Percentiles rank a stretch among this genome's conserved stretches.
These are phyloP conservation scores for Rhizopus arrhizus DNA, from an alignment of 371 early-diverging fungal genomes.

Conservation along the genomic window DNA sequence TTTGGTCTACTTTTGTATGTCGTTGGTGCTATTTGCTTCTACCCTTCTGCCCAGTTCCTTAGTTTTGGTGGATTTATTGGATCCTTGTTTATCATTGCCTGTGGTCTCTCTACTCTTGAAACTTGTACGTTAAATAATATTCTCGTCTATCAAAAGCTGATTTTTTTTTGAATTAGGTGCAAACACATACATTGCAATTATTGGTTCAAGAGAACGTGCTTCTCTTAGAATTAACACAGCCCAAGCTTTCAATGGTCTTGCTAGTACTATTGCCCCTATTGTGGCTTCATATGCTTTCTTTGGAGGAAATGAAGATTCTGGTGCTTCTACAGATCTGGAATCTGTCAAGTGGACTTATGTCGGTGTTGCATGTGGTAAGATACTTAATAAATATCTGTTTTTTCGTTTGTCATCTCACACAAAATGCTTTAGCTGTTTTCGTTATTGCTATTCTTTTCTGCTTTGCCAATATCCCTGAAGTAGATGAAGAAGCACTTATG, in stretches of 20 bases:
- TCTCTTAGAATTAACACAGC: slow-evolving; percentile 47
- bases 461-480: slow-evolving; percentile 47
- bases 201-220: slow-evolving; percentile 41
- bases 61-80: slow-evolving; percentile 52
- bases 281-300: slow-evolving; percentile 55
- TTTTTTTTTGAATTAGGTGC: slow-evolving; percentile 22
- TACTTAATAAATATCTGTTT: neutral
- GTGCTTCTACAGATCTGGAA: slow-evolving; percentile 22
- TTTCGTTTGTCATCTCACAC: neutral
- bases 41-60: slow-evolving; percentile 40
- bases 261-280: slow-evolving; percentile 47
- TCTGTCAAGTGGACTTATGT: slow-evolving; percentile 54
- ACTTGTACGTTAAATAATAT: slow-evolving; percentile 31
- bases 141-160: too few relatives aligned
- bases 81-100: slow-evolving; percentile 51
- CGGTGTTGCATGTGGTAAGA: slow-evolving; percentile 47
- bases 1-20: slow-evolving; percentile 50
- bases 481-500: slow-evolving; percentile 66
- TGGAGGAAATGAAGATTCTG: slow-evolving; percentile 33
- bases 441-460: slow-evolving; percentile 42
- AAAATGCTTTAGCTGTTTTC: slow-evolving; percentile 31
- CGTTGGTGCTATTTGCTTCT: slow-evolving; percentile 50
- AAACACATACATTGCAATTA: slow-evolving; percentile 47
- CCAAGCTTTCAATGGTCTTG: slow-evolving; percentile 54
- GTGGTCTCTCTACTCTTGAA: slow-evolving; percentile 51